phyloP scores from a whole-genome alignment of 352 stramenopile species.

The Phytophthora cactorum region DNA sequence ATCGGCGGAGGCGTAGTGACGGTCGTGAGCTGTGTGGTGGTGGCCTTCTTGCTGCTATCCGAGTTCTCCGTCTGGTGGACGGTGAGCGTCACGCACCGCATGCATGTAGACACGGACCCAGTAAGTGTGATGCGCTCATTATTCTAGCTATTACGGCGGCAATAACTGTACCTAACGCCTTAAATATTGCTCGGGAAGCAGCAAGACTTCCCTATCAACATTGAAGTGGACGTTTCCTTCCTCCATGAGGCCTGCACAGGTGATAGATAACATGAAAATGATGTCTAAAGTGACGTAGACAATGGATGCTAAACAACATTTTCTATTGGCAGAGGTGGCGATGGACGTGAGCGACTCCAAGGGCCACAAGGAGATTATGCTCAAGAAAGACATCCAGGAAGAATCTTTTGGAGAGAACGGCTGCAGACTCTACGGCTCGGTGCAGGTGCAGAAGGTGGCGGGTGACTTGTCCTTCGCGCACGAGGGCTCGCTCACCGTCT shows the following conservation, averaged over 20 bases:
- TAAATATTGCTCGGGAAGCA: slow-evolving; percentile 40
- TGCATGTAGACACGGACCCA: slow-evolving; percentile 86
- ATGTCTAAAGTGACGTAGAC: neutral
- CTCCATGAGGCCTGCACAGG: slow-evolving; percentile 80
- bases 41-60: slow-evolving; percentile 79
- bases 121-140: slow-evolving; percentile 42
- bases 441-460: slow-evolving; percentile 83
- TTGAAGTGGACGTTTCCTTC: slow-evolving; percentile 86
- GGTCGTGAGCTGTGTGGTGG: slow-evolving; percentile 76
- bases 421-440: slow-evolving; percentile 73
- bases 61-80: slow-evolving; percentile 89
- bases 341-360: slow-evolving; percentile 89
- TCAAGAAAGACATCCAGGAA: slow-evolving; percentile 69
- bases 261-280: slow-evolving; percentile 17
- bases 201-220: slow-evolving; percentile 82
- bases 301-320: slow-evolving; percentile 7
- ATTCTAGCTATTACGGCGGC: neutral
- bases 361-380: slow-evolving; percentile 84
- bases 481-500: slow-evolving; percentile 84
- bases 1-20: slow-evolving; percentile 85
- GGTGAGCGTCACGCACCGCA: slow-evolving; percentile 84
- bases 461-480: slow-evolving; percentile 89
- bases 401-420: slow-evolving; percentile 68
- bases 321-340: slow-evolving; percentile 58
- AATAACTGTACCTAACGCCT: slow-evolving; percentile 20